These are phyloP conservation scores for Hericium coralloides DNA, from an alignment of 768 basidiomycete species.

Conservation along the genomic window DNA sequence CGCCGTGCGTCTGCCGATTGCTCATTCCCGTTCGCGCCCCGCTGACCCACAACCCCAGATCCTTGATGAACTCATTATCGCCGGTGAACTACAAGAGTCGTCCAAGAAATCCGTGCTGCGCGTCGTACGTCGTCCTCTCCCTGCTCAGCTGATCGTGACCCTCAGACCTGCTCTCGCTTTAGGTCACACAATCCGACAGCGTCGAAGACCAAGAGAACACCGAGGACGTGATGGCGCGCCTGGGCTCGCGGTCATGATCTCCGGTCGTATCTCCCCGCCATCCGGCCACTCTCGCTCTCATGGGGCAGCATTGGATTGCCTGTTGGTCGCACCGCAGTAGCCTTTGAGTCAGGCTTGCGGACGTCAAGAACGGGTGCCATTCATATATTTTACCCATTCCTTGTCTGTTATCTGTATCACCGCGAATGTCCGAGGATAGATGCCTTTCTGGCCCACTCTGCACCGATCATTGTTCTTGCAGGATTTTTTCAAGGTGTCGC, in stretches of 20 bases:
- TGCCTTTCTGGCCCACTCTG: too few species aligned
- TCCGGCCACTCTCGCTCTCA: too few species aligned
- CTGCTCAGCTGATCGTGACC: neutral
- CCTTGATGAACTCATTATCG: conserved; percentile 87
- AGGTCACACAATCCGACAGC: conserved; percentile 82
- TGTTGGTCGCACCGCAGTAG: too few species aligned
- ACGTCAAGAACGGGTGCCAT: too few species aligned
- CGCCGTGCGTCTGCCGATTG: conserved; percentile 38
- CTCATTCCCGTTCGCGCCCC: neutral
- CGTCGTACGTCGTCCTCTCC: conserved; percentile 30
- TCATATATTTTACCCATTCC: too few species aligned
- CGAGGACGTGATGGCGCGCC: conserved; percentile 71
- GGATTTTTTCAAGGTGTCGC: too few species aligned
- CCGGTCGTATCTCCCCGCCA: neutral
- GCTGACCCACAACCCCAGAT: conserved; percentile 35
- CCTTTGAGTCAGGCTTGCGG: too few species aligned
- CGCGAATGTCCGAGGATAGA: too few species aligned
- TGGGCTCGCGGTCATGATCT: conserved; percentile 49
- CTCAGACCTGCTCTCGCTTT: neutral
- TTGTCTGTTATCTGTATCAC: too few species aligned
- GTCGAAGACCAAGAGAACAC: conserved; percentile 82
- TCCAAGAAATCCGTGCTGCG: conserved; percentile 66
- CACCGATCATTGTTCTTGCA: too few species aligned
- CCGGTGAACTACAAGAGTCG: conserved; percentile 91
- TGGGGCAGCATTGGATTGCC: too few species aligned